phyloP scores from a whole-genome alignment of 164 flowering plant species.

The Magnolia sinica region DNA sequence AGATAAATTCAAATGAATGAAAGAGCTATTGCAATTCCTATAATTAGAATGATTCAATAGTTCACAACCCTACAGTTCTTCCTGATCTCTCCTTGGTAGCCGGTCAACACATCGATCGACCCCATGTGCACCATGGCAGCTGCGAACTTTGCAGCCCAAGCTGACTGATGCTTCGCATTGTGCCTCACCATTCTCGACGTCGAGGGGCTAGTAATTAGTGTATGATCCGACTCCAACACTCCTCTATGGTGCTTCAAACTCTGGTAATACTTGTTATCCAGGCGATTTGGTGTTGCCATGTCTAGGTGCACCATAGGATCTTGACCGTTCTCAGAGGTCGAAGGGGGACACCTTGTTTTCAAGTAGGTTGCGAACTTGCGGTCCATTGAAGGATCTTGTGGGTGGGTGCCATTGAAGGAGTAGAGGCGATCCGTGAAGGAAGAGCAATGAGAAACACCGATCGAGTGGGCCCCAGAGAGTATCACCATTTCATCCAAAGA shows the following conservation, averaged over 20 bases:
- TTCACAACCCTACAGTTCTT: slow-evolving; percentile 18
- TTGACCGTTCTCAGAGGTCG: background rate
- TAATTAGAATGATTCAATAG: background rate
- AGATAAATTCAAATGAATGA: background rate
- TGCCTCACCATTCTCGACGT: slow-evolving; percentile 7
- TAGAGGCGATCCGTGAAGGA: slow-evolving; percentile 14
- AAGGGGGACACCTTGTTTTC: slow-evolving; percentile 9
- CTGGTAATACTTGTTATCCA: slow-evolving; percentile 13
- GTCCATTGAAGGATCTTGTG: slow-evolving; percentile 15
- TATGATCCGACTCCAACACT: slow-evolving; percentile 12
- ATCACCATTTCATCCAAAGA: slow-evolving; percentile 20
- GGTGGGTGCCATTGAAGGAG: slow-evolving; percentile 10
- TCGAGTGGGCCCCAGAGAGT: slow-evolving; percentile 16
- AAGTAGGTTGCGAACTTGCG: background rate
- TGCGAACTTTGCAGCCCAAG: background rate
- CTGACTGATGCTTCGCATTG: background rate
- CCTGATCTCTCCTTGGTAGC: slow-evolving; percentile 6
- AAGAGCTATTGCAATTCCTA: background rate
- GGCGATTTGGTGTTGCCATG: slow-evolving; percentile 1
- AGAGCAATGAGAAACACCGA: slow-evolving; percentile 14
- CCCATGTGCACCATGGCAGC: slow-evolving; percentile 6
- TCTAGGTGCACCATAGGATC: slow-evolving; percentile 8
- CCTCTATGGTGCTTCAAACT: slow-evolving; percentile 10
- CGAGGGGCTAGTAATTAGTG: slow-evolving; percentile 5
- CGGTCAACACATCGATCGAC: slow-evolving; percentile 9